Base-by-base conservation (phyloP, 2,329 filamentous ascomycete genomes). In the Bipolaris sorokiniana region DNA sequence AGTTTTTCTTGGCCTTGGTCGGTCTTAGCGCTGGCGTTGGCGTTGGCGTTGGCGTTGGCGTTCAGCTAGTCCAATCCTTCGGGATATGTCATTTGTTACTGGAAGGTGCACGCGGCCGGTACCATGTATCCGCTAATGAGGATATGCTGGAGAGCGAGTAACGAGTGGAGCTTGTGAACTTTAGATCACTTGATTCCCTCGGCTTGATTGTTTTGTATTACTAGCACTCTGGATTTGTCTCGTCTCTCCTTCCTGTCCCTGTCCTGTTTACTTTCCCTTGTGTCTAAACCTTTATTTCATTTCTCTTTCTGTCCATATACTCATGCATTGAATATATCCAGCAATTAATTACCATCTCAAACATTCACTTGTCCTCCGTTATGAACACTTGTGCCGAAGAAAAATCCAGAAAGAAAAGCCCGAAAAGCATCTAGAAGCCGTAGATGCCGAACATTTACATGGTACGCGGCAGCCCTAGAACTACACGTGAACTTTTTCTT, bases 1-100 rank as follows among this genome's bases (percentile, higher is more conserved):
- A 20, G 37, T 34, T 16, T 54, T 42, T 31, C 40, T 42, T 51
- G 47, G 55, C 26, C 50, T 52, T 48, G 51, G 56, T 55, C 49
- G 31, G 15, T 41, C 54, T 63, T 64, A 63, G 62, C 59, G 62
- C 58, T 62, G 59, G 62, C 55, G 59, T 54, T 28, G 26, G 62
- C 55, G 59, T 54, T 28, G 26, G 22, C 22, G 22, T 23, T 54
- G 62, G 62, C 53, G 59, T 54, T 54, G 58, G 58, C 46, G 48
- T 62, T 37, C 31, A 36, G 18, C 41, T 51, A 18, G 28, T 45
- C 49, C 42, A 26, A 18, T 33, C 34, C 33, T 34, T 37, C 42
- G 40, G 47, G 33, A 55, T 33, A 45, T 38, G 31, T 45, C 49
- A 9, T 36, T 23, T 42, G 38, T 34, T 31, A 45, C 33, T 51